Percentiles rank a stretch among this genome's conserved stretches.
Conservation (phyloP, 495 filamentous ascomycete genomes). For the Amorphotheca resinae region DNA sequence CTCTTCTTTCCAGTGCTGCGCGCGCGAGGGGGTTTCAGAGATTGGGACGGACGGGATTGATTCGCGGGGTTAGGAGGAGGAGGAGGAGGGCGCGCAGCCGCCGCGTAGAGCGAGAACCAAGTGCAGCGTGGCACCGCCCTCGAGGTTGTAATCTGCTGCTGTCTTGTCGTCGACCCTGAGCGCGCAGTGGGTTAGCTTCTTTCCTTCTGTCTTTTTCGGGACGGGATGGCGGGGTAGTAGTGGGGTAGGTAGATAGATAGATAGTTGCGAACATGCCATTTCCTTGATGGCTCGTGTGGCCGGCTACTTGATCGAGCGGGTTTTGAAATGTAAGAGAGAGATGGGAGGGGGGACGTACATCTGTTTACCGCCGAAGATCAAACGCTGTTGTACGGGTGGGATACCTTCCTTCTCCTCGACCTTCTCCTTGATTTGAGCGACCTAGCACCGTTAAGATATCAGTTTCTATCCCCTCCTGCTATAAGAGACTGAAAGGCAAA, state of each 20-base stretch:
- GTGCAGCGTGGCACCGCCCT: constrained; percentile 88
- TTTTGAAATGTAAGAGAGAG: background rate
- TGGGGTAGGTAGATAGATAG: constrained; percentile 6
- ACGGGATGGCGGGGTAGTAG: constrained; percentile 4
- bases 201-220: constrained; percentile 5
- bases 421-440: constrained; percentile 91
- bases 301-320: background rate
- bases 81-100: constrained; percentile 30
- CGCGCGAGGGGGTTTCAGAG: too few relatives aligned
- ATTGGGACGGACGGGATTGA: too few relatives aligned
- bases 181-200: background rate
- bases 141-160: constrained; percentile 73
- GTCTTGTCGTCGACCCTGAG: constrained; percentile 82
- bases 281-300: background rate
- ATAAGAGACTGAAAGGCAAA: too few relatives aligned
- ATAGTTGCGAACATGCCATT: background rate
- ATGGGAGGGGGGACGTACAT: constrained; percentile 47
- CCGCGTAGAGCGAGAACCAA: constrained; percentile 88
- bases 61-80: too few relatives aligned
- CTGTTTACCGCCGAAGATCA: constrained; percentile 95
- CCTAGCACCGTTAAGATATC: constrained; percentile 45
- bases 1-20: too few relatives aligned
- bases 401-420: constrained; percentile 99
- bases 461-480: background rate
- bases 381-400: constrained; percentile 88